Percentiles rank a stretch among this genome's conserved stretches.
These are phyloP conservation scores for Tremella fuciformis DNA, from an alignment of 768 basidiomycete species.

Conservation along the genomic window DNA sequence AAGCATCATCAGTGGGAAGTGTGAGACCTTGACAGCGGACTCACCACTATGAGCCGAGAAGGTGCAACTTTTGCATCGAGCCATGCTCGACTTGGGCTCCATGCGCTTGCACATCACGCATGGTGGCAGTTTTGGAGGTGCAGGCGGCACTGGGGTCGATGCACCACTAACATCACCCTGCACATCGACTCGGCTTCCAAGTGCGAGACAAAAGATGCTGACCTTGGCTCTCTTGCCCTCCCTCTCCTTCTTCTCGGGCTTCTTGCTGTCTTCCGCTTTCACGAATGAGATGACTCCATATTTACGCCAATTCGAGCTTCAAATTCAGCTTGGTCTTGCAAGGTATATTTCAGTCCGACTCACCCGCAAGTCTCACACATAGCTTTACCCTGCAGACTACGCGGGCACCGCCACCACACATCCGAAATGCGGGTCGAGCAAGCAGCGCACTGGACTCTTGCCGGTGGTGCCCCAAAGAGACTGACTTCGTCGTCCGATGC, in stretches of 20 bases:
- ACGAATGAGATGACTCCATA: constrained; percentile 69
- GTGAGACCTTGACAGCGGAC: constrained; percentile 20
- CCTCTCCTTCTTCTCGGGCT: constrained; percentile 56
- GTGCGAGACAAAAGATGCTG: not conserved
- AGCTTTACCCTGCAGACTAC: constrained; percentile 70
- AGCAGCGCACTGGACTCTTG: constrained; percentile 65
- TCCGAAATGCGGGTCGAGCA: constrained; percentile 77
- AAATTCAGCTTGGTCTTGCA: not conserved
- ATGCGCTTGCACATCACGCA: constrained; percentile 73
- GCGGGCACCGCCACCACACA: constrained; percentile 89
- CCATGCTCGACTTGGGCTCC: constrained; percentile 72
- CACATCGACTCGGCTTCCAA: not conserved
- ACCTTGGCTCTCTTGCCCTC: constrained; percentile 60
- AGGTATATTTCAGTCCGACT: constrained; percentile 15
- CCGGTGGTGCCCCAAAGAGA: constrained; percentile 59
- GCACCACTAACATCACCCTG: constrained; percentile 57
- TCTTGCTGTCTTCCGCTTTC: constrained; percentile 52
- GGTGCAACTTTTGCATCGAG: constrained; percentile 76
- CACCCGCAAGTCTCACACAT: constrained; percentile 79
- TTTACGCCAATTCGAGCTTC: constrained; percentile 74
- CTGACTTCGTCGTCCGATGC: constrained; percentile 73
- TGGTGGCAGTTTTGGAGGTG: constrained; percentile 51
- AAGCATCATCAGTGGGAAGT: constrained; percentile 1
- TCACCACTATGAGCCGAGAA: constrained; percentile 76
- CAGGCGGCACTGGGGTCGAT: constrained; percentile 60